These are phyloP conservation scores for Paecilomyces fulvus DNA, from an alignment of 2,329 filamentous ascomycete genomes.

Conservation along the genomic window DNA sequence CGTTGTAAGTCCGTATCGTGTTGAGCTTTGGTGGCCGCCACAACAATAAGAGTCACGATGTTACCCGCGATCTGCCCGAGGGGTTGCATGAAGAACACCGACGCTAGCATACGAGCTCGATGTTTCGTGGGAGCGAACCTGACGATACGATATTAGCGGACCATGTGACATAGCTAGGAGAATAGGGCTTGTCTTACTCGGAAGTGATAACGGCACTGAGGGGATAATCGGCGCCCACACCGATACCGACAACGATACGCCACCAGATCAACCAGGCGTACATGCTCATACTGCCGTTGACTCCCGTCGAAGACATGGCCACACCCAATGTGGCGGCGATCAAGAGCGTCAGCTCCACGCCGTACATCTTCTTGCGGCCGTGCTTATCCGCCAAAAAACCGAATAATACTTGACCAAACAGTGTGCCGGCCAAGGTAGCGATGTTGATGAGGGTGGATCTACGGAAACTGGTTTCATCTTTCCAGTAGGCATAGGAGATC, in stretches of 20 bases:
- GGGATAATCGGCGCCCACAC: slow-evolving; percentile 61
- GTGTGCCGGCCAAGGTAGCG: slow-evolving; percentile 38
- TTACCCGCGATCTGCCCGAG: slow-evolving; percentile 59
- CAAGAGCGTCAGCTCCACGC: slow-evolving; percentile 40
- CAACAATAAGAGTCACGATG: slow-evolving; percentile 47
- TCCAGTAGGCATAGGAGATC: slow-evolving; percentile 42
- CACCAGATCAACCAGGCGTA: slow-evolving; percentile 41
- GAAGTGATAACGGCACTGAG: slow-evolving; percentile 59
- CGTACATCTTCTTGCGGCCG: slow-evolving; percentile 45
- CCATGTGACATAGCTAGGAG: not conserved
- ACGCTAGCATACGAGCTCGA: slow-evolving; percentile 59
- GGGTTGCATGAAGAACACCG: slow-evolving; percentile 62
- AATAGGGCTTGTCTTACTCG: slow-evolving; percentile 42
- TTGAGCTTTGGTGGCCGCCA: slow-evolving; percentile 20
- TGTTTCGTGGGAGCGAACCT: slow-evolving; percentile 49
- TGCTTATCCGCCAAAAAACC: slow-evolving; percentile 41
- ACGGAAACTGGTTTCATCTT: slow-evolving; percentile 24
- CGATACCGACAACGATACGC: slow-evolving; percentile 42
- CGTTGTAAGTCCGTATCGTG: slow-evolving; percentile 20
- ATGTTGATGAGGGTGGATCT: slow-evolving; percentile 36
- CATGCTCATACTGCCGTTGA: slow-evolving; percentile 36
- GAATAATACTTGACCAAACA: slow-evolving; percentile 41
- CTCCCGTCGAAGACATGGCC: slow-evolving; percentile 37
- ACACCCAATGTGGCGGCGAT: slow-evolving; percentile 41
- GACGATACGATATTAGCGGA: not conserved